Conservation (phyloP, 2,329 filamentous ascomycete species). For the Dothistroma septosporum region DNA sequence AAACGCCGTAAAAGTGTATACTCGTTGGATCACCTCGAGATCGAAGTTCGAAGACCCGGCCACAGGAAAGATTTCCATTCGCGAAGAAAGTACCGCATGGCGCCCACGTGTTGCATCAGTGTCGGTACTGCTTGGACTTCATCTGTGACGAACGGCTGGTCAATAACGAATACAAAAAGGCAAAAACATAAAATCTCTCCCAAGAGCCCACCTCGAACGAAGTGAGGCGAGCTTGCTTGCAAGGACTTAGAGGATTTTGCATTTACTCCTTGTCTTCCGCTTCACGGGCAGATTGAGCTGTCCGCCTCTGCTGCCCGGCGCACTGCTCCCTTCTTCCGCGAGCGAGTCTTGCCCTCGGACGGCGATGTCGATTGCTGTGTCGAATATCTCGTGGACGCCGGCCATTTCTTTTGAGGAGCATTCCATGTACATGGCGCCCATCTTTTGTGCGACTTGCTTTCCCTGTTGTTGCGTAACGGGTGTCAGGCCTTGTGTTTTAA, state of each 20-base stretch:
- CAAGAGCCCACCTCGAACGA: background rate
- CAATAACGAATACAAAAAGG: background rate
- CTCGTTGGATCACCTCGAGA: background rate
- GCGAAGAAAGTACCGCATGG: conserved; percentile 14
- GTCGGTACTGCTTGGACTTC: conserved; percentile 8
- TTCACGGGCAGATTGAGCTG: conserved; percentile 37
- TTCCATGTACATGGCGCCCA: conserved; percentile 94
- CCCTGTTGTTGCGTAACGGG: conserved; percentile 92
- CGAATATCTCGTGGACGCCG: conserved; percentile 95
- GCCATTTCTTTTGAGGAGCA: conserved; percentile 97
- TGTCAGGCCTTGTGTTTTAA: conserved; percentile 94
- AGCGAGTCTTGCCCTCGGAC: conserved; percentile 63
- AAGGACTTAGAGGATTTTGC: conserved; percentile 64
- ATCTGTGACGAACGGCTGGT: conserved; percentile 5
- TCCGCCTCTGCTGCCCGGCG: conserved; percentile 37
- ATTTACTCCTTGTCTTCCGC: conserved; percentile 82
- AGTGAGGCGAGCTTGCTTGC: conserved; percentile 2
- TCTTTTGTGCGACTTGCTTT: conserved; percentile 79
- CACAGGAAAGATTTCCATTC: conserved; percentile 11
- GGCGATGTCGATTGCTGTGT: conserved; percentile 82
- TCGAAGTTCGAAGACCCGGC: conserved; percentile 2
- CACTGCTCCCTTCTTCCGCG: conserved; percentile 40
- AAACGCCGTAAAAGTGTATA: background rate
- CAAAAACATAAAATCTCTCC: background rate
- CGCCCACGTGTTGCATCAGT: conserved; percentile 12